Base-by-base conservation (phyloP, 345 rosid species). In the Stellera chamaejasme region DNA sequence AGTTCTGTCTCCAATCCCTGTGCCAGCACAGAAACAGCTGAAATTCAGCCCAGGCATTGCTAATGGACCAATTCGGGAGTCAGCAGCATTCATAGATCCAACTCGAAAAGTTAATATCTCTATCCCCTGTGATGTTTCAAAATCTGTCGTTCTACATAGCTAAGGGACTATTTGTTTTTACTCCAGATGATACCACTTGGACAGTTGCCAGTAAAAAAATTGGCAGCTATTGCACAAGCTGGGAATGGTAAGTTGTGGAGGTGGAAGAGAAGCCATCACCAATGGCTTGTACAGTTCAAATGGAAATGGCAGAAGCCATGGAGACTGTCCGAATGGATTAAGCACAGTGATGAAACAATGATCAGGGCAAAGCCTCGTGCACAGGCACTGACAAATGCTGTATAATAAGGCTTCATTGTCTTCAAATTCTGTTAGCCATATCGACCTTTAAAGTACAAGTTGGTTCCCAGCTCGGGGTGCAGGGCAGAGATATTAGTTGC, bases 221-320 rank as follows among this genome's bases (percentile, higher is more conserved):
- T 82, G 68, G 79, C 84, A 49, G 80, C 75, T 16, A 64, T 79
- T 26, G 88, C 94, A 51, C 77, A 85, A 68, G 81, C 54, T 0
- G 64, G 88, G 13, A 61, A 61, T 63, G 97, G 96, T 62, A 93
- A 82, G 68, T 79, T 93, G 55, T 89, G 99, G 99, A 89, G 99
- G 79, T 93, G 99, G 99, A 93, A 93, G 74, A 87, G 99, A 77
- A 84, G 99, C 65, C 99, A 93, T 76, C 97, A 89, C 69, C 94
- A 84, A 53, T 93, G 99, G 97, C 88, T 83, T 44, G 69, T 93
- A 71, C 99, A 93, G 59, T 93, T 87, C 80, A 93, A 93, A 71
- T 93, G 96, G 94, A 93, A 93, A 73, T 93, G 99, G 99, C 99
- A 93, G 75, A 93, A 93, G 75, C 99, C 99, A 50, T 93, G 99